Evolutionary conservation across 2,329 filamentous ascomycete genomes (phyloP), one percentile per base, ranked within the genome.

Genomic region (Colletotrichum phormii): DNA sequence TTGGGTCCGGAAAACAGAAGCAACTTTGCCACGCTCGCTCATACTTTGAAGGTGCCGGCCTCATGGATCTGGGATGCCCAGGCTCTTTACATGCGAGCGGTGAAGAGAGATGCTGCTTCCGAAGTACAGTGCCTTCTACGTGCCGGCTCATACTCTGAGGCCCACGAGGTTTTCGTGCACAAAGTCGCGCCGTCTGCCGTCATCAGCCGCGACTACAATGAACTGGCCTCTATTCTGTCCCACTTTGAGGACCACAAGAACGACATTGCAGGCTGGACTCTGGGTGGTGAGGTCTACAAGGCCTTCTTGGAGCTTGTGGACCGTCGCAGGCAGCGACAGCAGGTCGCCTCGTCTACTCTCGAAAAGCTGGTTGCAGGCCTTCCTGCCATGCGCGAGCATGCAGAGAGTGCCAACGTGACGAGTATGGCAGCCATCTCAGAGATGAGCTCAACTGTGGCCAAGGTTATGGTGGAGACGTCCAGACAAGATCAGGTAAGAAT

Each of bases 31-130:
- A 87, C 88, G 15, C 85, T 97, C 26, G 89, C 89, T 0, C 84
- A 88, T 57, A 90, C 89, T 37, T 89, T 95, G 65, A 89, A 90
- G 75, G 89, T 98, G 54, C 95, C 96, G 0, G 82, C 87, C 1
- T 82, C 88, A 4, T 97, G 96, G 95, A 88, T 98, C 63, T 97
- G 94, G 91, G 90, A 94, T 72, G 94, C 97, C 22, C 94, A 95
- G 79, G 95, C 95, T 13, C 87, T 96, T 15, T 93, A 93, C 81
- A 95, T 95, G 82, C 93, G 94, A 74, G 91, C 92, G 71, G 90
- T 91, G 59, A 90, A 89, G 78, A 90, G 91, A 75, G 91, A 95
- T 79, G 87, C 93, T 12, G 88, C 87, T 58, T 86, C 87, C 5
- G 94, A 98, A 81, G 93, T 96, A 11, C 88, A 92, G 67, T 97